Percentiles rank a stretch among this genome's conserved stretches.
These are phyloP conservation scores for Xylaria sp. DNA, from an alignment of 2,329 filamentous ascomycete species.

Conservation along the genomic window DNA sequence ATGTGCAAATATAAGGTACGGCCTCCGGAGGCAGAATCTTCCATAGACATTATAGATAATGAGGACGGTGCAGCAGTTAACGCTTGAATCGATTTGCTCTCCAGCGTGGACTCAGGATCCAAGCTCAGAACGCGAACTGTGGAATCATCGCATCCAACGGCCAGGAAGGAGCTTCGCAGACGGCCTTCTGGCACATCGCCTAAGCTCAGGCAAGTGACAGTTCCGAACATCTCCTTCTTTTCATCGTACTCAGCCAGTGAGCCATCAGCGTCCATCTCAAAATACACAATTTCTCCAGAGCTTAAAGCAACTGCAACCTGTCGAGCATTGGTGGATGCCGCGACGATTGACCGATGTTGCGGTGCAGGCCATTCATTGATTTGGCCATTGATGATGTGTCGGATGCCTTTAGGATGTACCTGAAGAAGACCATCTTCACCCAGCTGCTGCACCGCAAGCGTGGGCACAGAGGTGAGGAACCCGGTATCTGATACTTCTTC, in stretches of 20 bases:
- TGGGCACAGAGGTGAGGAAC: slow-evolving; percentile 86
- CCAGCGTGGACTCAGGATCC: slow-evolving; percentile 86
- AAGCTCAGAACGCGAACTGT: slow-evolving; percentile 92
- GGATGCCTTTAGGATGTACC: slow-evolving; percentile 94
- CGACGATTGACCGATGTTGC: slow-evolving; percentile 92
- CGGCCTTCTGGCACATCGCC: slow-evolving; percentile 91
- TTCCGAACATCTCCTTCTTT: slow-evolving; percentile 92
- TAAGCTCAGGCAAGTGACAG: slow-evolving; percentile 91
- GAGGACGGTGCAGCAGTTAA: slow-evolving; percentile 88
- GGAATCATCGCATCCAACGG: slow-evolving; percentile 95
- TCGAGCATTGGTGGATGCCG: slow-evolving; percentile 88
- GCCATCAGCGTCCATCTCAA: slow-evolving; percentile 94
- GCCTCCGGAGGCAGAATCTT: slow-evolving; percentile 87
- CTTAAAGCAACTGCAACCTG: slow-evolving; percentile 94
- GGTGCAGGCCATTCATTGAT: slow-evolving; percentile 95
- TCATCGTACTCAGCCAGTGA: slow-evolving; percentile 93
- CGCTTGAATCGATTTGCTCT: slow-evolving; percentile 93
- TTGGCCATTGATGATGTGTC: slow-evolving; percentile 79
- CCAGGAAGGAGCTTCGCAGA: slow-evolving; percentile 86
- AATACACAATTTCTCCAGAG: slow-evolving; percentile 96
- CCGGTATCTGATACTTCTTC: slow-evolving; percentile 94
- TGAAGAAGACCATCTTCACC: slow-evolving; percentile 93
- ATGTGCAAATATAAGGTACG: slow-evolving; percentile 94
- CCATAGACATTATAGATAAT: slow-evolving; percentile 92
- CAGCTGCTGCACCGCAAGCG: slow-evolving; percentile 89